A percentile compares a stretch with the other conserved stretches of the same genome.
These are phyloP conservation scores for Penicillium dipodomyicola DNA, from an alignment of 495 filamentous ascomycete genomes.

Conservation along the genomic window DNA sequence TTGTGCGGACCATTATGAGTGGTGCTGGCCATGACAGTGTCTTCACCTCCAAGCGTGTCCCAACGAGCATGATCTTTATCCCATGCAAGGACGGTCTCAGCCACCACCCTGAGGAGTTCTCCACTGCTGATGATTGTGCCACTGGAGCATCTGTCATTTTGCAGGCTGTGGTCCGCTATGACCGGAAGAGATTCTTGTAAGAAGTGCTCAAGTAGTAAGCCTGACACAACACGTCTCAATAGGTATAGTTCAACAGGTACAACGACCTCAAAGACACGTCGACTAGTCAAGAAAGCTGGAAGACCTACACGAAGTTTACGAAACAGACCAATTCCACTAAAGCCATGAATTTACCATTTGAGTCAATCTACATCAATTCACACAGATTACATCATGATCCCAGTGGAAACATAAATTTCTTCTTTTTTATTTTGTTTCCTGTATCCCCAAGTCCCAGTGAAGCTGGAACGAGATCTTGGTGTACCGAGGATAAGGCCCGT, in stretches of 20 bases:
- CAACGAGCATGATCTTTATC: conserved; percentile 67
- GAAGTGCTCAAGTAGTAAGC: not conserved
- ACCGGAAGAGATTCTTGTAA: conserved; percentile 43
- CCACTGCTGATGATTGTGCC: conserved; percentile 59
- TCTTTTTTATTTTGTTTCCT: conserved; percentile 33
- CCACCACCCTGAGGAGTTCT: conserved; percentile 64
- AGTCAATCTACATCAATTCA: conserved; percentile 32
- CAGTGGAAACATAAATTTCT: conserved; percentile 27
- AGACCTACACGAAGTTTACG: not conserved
- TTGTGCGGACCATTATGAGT: conserved; percentile 52
- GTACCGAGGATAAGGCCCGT: conserved; percentile 27
- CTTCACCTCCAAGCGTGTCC: conserved; percentile 57
- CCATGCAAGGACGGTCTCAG: conserved; percentile 63
- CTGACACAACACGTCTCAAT: not conserved
- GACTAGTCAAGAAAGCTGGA: not conserved
- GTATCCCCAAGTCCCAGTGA: conserved; percentile 25
- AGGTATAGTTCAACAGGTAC: not conserved
- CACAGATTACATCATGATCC: conserved; percentile 22
- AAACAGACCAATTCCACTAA: not conserved
- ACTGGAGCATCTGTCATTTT: conserved; percentile 61
- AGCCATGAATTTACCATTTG: conserved; percentile 19
- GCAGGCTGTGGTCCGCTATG: conserved; percentile 60
- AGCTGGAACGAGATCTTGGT: conserved; percentile 23
- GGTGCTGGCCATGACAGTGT: conserved; percentile 65
- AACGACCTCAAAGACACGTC: not conserved